Conservation (phyloP, 805 yeast genomes). For the Barnettozyma californica region DNA sequence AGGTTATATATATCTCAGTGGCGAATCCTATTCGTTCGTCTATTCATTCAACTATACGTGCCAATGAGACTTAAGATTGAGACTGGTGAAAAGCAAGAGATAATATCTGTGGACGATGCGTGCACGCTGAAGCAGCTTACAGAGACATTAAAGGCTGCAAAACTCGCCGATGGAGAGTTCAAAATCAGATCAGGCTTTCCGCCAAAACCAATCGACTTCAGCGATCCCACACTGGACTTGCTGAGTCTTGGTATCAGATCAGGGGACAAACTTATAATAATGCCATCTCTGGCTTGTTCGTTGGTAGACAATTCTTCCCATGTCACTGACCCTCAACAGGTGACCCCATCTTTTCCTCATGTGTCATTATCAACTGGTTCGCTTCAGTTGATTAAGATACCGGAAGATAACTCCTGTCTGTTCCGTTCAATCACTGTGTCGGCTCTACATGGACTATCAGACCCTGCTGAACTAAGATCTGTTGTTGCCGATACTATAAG, state of each 20-base stretch:
- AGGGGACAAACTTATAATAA: constrained; percentile 48
- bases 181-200: constrained; percentile 56
- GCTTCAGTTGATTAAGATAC: constrained; percentile 50
- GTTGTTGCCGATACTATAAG: constrained; percentile 44
- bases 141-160: constrained; percentile 12
- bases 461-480: constrained; percentile 45
- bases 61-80: constrained; percentile 36
- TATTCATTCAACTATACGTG: not conserved
- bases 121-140: constrained; percentile 32
- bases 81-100: constrained; percentile 23
- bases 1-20: not conserved
- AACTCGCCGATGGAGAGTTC: constrained; percentile 5
- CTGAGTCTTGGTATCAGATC: constrained; percentile 41
- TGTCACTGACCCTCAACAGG: not conserved
- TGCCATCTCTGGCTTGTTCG: not conserved
- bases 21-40: not conserved
- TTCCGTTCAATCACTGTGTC: constrained; percentile 62
- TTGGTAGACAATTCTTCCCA: not conserved
- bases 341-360: constrained; percentile 5
- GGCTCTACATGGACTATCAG: constrained; percentile 36
- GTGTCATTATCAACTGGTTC: constrained; percentile 25
- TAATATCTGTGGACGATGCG: constrained; percentile 34
- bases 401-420: constrained; percentile 76
- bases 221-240: constrained; percentile 20
- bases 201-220: constrained; percentile 40